A percentile compares a stretch with the other conserved stretches of the same genome.
phyloP scores from a whole-genome alignment of 495 filamentous ascomycete species.

The Margaritispora aquatica region DNA sequence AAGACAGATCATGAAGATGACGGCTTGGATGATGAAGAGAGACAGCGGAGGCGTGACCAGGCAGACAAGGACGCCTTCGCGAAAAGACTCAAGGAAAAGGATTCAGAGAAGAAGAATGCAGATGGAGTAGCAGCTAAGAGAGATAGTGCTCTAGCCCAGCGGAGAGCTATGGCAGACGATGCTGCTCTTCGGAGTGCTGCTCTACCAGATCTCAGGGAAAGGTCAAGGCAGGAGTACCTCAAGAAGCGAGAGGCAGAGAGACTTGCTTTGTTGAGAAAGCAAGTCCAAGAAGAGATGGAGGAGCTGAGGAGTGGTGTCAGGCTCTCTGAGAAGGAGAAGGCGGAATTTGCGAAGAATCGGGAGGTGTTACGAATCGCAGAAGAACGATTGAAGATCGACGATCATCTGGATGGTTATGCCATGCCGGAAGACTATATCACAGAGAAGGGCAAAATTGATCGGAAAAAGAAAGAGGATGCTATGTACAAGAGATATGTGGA shows the following conservation, averaged over 20 bases:
- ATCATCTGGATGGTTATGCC: conserved; percentile 87
- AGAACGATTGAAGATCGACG: conserved; percentile 82
- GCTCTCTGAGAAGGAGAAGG: conserved; percentile 73
- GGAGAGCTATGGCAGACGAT: conserved; percentile 60
- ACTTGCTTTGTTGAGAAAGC: conserved; percentile 75
- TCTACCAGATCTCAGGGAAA: conserved; percentile 69
- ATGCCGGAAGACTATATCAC: conserved; percentile 94
- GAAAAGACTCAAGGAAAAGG: conserved; percentile 62
- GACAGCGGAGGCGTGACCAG: conserved; percentile 54
- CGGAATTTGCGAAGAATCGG: conserved; percentile 85
- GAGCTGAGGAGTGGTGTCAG: conserved; percentile 74
- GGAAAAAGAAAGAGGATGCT: conserved; percentile 83
- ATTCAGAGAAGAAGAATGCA: conserved; percentile 63
- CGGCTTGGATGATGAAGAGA: conserved; percentile 49
- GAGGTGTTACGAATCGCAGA: conserved; percentile 84
- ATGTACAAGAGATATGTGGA: conserved; percentile 90
- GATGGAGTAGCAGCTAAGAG: conserved; percentile 54
- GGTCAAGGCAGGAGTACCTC: conserved; percentile 87
- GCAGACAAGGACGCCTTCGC: conserved; percentile 71
- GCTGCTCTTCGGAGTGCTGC: conserved; percentile 52
- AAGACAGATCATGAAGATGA: conserved; percentile 44
- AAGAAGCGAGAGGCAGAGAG: conserved; percentile 87
- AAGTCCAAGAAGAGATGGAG: conserved; percentile 84
- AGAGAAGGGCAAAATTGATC: conserved; percentile 85
- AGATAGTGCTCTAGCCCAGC: conserved; percentile 48